A percentile compares a stretch with the other conserved stretches of the same genome.
Evolutionary conservation across 805 yeast species (phyloP).

Genomic region (Candida corydali): DNA sequence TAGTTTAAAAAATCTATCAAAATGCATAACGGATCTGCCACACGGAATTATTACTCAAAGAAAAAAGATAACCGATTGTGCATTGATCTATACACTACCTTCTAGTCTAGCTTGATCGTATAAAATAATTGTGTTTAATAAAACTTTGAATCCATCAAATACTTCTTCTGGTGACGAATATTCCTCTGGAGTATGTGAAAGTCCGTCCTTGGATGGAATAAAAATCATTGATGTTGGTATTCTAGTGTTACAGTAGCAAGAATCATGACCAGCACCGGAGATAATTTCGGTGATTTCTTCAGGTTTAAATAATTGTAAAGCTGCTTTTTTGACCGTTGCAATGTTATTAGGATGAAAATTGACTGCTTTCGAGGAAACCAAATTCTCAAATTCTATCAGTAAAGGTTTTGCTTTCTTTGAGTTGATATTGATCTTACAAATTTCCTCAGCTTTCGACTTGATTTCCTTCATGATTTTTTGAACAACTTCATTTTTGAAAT

Average conservation of each 20-base stretch:
- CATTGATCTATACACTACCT: constrained; percentile 1
- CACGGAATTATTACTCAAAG: background rate
- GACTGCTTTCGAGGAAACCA: constrained; percentile 53
- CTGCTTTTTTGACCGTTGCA: constrained; percentile 48
- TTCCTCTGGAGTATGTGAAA: constrained; percentile 65
- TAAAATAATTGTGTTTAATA: constrained; percentile 42
- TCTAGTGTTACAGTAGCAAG: constrained; percentile 51
- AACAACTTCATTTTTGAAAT: constrained; percentile 43
- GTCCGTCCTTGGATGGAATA: constrained; percentile 64
- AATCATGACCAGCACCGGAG: constrained; percentile 76
- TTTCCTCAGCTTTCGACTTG: constrained; percentile 30
- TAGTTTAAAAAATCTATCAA: background rate
- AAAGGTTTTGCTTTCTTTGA: constrained; percentile 25
- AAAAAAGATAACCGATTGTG: background rate
- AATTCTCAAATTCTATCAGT: constrained; percentile 36
- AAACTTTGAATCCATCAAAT: constrained; percentile 54
- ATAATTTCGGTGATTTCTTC: constrained; percentile 43
- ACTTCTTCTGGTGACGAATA: constrained; percentile 62
- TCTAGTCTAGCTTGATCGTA: constrained; percentile 21
- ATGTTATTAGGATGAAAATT: constrained; percentile 52
- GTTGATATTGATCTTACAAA: constrained; percentile 22
- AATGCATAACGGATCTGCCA: background rate
- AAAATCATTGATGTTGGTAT: constrained; percentile 74
- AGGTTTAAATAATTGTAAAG: constrained; percentile 45
- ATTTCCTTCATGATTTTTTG: constrained; percentile 34